Evolutionary conservation across 1,284 basidiomycete genomes (phyloP), one percentile per base, ranked within the genome.

Genomic region (Trichosporon sp.): DNA sequence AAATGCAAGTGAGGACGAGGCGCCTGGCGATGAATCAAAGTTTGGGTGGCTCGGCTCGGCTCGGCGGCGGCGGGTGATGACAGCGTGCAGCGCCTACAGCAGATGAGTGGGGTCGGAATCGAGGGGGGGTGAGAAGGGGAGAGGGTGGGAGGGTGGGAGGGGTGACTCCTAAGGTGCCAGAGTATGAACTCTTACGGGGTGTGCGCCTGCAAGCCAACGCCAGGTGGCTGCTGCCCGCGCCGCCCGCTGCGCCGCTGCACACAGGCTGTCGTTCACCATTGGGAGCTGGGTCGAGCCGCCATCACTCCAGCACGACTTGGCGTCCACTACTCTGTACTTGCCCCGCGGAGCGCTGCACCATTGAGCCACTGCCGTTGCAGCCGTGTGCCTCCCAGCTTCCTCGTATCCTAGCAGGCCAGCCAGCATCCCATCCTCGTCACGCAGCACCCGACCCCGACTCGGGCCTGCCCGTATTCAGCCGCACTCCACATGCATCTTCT

Each of bases 1-100:
- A 26, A 26, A 26, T 26, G 26, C 26, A 19, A 21, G 51, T 8
- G 19, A 54, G 19, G 19, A 26, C 19, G 7, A 54, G 51, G 51
- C 51, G 51, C 51, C 51, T 7, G 51, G 10, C 19, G 51, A 54
- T 26, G 51, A 26, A 54, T 54, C 51, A 54, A 54, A 54, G 51
- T 54, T 54, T 54, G 51, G 51, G 8, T 54, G 51, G 51, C 21
- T 54, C 51, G 51, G 51, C 51, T 54, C 51, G 51, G 19, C 51
- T 48, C 46, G 46, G 11, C 46, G 46, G 46, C 16, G 26, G 26
- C 26, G 4, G 46, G 4, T 4, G 26, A 26, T 26, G n/a, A 16
- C 46, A 19, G 46, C 46, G 46, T 4, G 16, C 8, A 19, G 48
- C 16, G n/a, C 48, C 48, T 16, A 51, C 6, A n/a, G 26, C 26